Percentiles rank a stretch among this genome's conserved stretches.
These are phyloP conservation scores for Gossypium lobatum DNA, from an alignment of 441 rosid species.

Conservation along the genomic window DNA sequence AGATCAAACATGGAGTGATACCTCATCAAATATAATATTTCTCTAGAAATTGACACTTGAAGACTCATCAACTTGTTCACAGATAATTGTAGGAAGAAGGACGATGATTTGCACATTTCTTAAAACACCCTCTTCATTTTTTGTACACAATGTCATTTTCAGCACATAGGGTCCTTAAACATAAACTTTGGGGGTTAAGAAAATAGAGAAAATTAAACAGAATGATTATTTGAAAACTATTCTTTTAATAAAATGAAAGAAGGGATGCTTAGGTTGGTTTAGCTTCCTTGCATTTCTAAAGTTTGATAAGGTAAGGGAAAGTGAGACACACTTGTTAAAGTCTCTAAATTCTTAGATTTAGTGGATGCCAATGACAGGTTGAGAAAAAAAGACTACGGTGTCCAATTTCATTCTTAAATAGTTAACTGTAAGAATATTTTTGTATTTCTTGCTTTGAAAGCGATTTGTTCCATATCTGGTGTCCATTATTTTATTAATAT, in stretches of 20 bases:
- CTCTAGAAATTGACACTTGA: background rate
- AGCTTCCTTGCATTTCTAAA: background rate
- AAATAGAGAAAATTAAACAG: background rate
- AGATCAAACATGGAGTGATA: background rate
- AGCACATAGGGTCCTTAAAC: background rate
- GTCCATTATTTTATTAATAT: background rate
- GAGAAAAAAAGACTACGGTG: conserved; percentile 13
- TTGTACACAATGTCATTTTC: background rate
- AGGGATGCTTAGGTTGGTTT: background rate
- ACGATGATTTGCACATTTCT: background rate
- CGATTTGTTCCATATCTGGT: conserved; percentile 16
- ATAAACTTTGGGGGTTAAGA: background rate
- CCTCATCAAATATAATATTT: background rate
- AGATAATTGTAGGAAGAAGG: background rate
- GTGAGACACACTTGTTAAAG: conserved; percentile 14
- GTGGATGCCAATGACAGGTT: conserved; percentile 18
- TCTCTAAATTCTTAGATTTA: conserved; percentile 6
- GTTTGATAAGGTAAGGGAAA: background rate
- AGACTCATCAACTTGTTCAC: background rate
- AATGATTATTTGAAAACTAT: background rate
- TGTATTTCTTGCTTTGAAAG: conserved; percentile 13
- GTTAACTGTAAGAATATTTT: conserved; percentile 2
- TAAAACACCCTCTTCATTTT: background rate
- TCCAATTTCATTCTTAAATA: conserved; percentile 15
- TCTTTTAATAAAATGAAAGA: background rate